Evolutionary conservation across 768 basidiomycete species (phyloP).

Genomic region (Termitomyces titanicus): DNA sequence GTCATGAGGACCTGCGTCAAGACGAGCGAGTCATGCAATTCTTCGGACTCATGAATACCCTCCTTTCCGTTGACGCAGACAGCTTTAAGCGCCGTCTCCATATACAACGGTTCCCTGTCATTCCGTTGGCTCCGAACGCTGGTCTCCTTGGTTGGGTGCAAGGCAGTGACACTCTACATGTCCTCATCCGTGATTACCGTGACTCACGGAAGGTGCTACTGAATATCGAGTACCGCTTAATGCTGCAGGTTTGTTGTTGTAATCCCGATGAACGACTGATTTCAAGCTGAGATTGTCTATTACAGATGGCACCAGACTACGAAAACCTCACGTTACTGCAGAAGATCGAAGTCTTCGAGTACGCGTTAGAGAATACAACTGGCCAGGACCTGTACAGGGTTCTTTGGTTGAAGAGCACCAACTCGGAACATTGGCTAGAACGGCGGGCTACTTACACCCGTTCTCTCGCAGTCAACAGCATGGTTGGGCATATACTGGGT

Average conservation of each 20-base stretch:
- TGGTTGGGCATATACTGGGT: constrained; percentile 98
- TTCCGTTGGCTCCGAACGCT: constrained; percentile 92
- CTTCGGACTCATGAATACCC: constrained; percentile 93
- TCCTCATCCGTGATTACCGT: constrained; percentile 93
- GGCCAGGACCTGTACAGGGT: constrained; percentile 97
- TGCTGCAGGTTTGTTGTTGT: constrained; percentile 74
- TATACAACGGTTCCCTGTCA: constrained; percentile 90
- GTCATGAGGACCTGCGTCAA: constrained; percentile 98
- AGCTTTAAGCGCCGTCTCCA: constrained; percentile 96
- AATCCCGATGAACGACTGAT: neutral
- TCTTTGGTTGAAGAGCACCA: constrained; percentile 91
- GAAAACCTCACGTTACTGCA: constrained; percentile 91
- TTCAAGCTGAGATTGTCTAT: neutral
- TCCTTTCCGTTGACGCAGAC: constrained; percentile 88
- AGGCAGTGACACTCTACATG: constrained; percentile 93
- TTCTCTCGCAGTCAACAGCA: constrained; percentile 93
- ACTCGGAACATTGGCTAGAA: constrained; percentile 98
- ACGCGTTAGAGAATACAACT: constrained; percentile 96
- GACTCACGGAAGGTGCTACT: constrained; percentile 94
- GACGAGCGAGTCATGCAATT: constrained; percentile 99
- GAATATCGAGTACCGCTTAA: constrained; percentile 97
- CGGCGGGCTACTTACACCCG: constrained; percentile 94
- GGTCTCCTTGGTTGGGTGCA: constrained; percentile 95
- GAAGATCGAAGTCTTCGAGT: constrained; percentile 99
- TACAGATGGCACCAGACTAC: constrained; percentile 98